Evolutionary conservation across 2,329 filamentous ascomycete species (phyloP).

Genomic region (Talaromyces albobiverticillius): DNA sequence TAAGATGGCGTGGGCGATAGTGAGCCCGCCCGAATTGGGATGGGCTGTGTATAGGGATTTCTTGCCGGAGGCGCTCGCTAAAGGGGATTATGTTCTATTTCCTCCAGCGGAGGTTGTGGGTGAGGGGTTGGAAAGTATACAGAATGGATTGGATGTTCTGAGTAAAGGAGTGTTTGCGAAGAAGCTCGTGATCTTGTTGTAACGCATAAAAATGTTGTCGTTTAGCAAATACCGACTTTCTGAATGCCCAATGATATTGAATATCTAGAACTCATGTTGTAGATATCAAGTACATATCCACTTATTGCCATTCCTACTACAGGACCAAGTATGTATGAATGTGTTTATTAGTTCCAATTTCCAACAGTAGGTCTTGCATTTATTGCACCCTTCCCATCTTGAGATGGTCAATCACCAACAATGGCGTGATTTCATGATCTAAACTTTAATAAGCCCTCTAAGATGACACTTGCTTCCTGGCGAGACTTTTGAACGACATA

Average conservation of each 20-base stretch:
- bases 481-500: background rate
- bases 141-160: constrained; percentile 38
- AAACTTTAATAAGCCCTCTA: background rate
- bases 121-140: constrained; percentile 41
- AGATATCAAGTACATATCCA: too few relatives aligned
- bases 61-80: constrained; percentile 28
- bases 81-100: constrained; percentile 35
- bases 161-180: constrained; percentile 43
- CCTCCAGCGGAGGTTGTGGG: constrained; percentile 41
- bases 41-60: constrained; percentile 1
- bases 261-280: too few relatives aligned
- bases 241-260: too few relatives aligned
- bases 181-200: constrained; percentile 39
- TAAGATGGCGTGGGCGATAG: constrained; percentile 10
- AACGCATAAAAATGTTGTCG: too few relatives aligned
- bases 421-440: too few relatives aligned
- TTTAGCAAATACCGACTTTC: too few relatives aligned
- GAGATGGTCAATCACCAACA: too few relatives aligned
- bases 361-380: too few relatives aligned
- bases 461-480: background rate
- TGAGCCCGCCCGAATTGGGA: background rate
- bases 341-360: too few relatives aligned
- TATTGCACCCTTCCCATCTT: too few relatives aligned
- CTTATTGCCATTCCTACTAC: too few relatives aligned
- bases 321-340: too few relatives aligned